Conservation (phyloP, 176 grass and related monocot species). For the Carex pumila region DNA sequence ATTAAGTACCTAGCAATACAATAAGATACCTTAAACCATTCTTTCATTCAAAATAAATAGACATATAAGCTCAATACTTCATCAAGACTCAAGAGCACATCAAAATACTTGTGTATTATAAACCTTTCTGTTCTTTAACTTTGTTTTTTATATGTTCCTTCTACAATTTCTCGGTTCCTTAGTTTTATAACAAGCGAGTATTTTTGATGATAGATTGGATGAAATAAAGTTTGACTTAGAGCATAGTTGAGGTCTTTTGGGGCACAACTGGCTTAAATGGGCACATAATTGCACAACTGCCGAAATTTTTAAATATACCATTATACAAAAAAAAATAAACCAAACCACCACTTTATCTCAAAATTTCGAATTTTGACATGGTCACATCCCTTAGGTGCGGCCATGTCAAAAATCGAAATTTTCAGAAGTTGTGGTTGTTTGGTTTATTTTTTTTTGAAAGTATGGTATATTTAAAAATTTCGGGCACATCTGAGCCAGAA, state of each 20-base stretch:
- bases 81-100: not conserved
- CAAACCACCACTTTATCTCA: too few relatives aligned
- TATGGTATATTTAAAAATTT: too few relatives aligned
- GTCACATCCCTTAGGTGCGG: too few relatives aligned
- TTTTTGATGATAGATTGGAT: not conserved
- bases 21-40: slow-evolving; percentile 2
- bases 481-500: too few relatives aligned
- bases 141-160: not conserved
- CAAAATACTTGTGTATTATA: not conserved
- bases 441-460: too few relatives aligned
- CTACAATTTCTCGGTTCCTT: not conserved
- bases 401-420: too few relatives aligned
- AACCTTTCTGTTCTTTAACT: not conserved
- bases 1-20: slow-evolving; percentile 59
- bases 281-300: not conserved
- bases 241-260: not conserved
- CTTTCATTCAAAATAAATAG: not conserved
- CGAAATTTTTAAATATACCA: too few relatives aligned
- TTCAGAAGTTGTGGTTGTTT: too few relatives aligned
- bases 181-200: not conserved
- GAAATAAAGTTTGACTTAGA: not conserved
- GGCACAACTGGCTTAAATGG: not conserved
- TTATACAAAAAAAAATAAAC: too few relatives aligned
- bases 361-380: too few relatives aligned
- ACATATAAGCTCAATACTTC: not conserved